Evolutionary conservation across 257 asterid species (phyloP).

Genomic region (Solanum piurae): DNA sequence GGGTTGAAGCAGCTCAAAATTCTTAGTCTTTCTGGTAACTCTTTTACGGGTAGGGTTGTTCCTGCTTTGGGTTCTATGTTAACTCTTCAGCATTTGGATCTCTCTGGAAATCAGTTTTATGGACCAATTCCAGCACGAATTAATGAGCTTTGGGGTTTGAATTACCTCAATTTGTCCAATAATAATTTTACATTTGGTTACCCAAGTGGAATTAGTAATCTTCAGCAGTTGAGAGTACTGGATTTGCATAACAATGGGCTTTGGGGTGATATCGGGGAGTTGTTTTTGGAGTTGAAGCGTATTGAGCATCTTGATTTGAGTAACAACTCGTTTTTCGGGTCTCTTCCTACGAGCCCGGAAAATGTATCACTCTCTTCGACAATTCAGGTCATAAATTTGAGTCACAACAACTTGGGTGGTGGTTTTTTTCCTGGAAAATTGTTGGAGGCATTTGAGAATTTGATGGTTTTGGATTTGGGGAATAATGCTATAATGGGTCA

Average conservation of each 20-base stretch:
- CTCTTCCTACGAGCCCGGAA: slow-evolving; percentile 33
- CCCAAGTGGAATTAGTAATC: slow-evolving; percentile 49
- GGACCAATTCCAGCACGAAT: slow-evolving; percentile 71
- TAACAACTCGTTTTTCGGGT: slow-evolving; percentile 47
- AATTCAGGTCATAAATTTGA: slow-evolving; percentile 48
- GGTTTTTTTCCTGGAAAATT: slow-evolving; percentile 40
- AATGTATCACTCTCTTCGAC: slow-evolving; percentile 67
- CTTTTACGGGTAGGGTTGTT: slow-evolving; percentile 62
- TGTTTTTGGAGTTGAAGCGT: slow-evolving; percentile 54
- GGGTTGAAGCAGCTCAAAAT: slow-evolving; percentile 41
- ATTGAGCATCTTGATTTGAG: slow-evolving; percentile 73
- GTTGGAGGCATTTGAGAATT: slow-evolving; percentile 47
- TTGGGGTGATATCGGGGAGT: slow-evolving; percentile 37
- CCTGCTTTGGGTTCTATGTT: slow-evolving; percentile 60
- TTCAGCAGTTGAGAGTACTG: slow-evolving; percentile 64
- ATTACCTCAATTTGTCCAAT: slow-evolving; percentile 48
- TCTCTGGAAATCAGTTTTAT: slow-evolving; percentile 54
- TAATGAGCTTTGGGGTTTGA: slow-evolving; percentile 54
- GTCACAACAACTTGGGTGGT: slow-evolving; percentile 52
- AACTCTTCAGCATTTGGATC: slow-evolving; percentile 64
- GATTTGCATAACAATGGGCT: slow-evolving; percentile 64
- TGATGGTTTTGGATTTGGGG: slow-evolving; percentile 61
- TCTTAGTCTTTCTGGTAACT: slow-evolving; percentile 65
- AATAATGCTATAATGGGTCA: slow-evolving; percentile 47
- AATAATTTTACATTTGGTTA: slow-evolving; percentile 53